A percentile compares a stretch with the other conserved stretches of the same genome.
Conservation (phyloP, 192 early-diverging fungal species). For the Backusella macrospora region DNA sequence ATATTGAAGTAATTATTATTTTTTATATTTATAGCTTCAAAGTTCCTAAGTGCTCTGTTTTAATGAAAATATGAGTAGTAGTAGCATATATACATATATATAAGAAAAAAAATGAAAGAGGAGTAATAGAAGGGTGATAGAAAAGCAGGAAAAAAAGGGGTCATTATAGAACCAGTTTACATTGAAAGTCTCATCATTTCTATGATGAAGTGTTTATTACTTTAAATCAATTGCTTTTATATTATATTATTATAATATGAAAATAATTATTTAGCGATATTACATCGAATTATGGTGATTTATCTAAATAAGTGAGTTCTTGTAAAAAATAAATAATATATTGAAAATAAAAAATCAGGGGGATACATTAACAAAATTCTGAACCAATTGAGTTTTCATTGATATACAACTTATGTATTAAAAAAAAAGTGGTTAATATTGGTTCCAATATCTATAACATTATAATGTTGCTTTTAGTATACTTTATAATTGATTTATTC, state of each 20-base stretch:
- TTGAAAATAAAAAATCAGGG: not conserved
- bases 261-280: not conserved
- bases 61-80: not conserved
- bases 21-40: not conserved
- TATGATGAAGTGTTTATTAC: not conserved
- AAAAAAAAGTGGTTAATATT: not conserved
- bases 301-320: not conserved
- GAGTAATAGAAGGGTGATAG: not conserved
- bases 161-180: slow-evolving; percentile 1
- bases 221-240: not conserved
- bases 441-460: not conserved
- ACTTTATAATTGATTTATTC: too few relatives aligned
- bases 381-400: not conserved
- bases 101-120: not conserved
- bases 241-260: not conserved
- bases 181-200: slow-evolving; percentile 12
- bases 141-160: slow-evolving; percentile 9
- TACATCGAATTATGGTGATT: not conserved
- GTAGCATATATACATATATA: not conserved
- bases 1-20: not conserved
- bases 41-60: not conserved
- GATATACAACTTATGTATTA: not conserved
- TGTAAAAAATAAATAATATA: not conserved
- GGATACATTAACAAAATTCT: slow-evolving; percentile 11
- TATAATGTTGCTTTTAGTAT: not conserved